Conservation (phyloP, 768 basidiomycete genomes). For the Collybiopsis confluens region DNA sequence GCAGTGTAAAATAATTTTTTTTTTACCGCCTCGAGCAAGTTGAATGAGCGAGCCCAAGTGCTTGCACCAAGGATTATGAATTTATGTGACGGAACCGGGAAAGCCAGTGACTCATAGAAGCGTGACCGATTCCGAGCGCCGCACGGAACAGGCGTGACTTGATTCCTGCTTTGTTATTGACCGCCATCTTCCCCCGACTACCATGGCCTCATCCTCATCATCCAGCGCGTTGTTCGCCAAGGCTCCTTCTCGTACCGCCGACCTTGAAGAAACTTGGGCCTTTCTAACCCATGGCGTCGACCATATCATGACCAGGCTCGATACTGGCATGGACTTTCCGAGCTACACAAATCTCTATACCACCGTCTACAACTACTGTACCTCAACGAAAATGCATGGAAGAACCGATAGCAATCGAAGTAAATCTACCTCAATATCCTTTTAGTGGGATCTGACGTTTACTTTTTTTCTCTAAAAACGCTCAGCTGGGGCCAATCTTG, state of each 20-base stretch:
- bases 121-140: too few relatives aligned
- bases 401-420: constrained; percentile 56
- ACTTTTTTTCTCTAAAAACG: constrained; percentile 1
- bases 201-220: constrained; percentile 6
- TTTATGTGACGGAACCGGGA: too few relatives aligned
- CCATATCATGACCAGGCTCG: constrained; percentile 88
- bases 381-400: constrained; percentile 63
- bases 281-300: constrained; percentile 85
- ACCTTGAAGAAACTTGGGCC: constrained; percentile 59
- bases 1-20: too few relatives aligned
- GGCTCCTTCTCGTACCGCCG: constrained; percentile 8
- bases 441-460: constrained; percentile 1
- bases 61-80: too few relatives aligned
- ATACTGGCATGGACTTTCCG: constrained; percentile 73
- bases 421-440: constrained; percentile 45
- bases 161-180: background rate
- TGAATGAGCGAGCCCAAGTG: too few relatives aligned
- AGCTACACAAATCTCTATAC: constrained; percentile 90
- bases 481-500: constrained; percentile 92
- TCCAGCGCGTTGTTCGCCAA: constrained; percentile 3
- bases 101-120: too few relatives aligned
- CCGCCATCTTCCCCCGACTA: background rate
- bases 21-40: too few relatives aligned
- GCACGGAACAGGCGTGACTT: constrained; percentile 2
- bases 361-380: constrained; percentile 97